These are phyloP conservation scores for Aphanomyces invadans DNA, from an alignment of 352 stramenopile genomes.

Conservation along the genomic window DNA sequence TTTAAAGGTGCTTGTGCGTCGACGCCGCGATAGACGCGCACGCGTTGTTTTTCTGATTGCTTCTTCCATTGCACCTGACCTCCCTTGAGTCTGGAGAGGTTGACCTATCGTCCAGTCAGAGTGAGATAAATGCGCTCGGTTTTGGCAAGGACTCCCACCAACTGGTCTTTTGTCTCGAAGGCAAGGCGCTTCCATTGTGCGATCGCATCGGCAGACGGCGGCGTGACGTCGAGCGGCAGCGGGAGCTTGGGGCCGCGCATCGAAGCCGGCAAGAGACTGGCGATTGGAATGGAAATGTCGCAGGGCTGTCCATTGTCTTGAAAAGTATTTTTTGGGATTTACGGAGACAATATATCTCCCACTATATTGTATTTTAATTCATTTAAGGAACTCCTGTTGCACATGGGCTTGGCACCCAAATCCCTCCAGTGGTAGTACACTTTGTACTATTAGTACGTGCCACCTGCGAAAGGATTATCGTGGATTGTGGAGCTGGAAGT, in stretches of 20 bases:
- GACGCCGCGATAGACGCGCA: not conserved
- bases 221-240: conserved; percentile 1
- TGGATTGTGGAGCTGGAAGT: too few species aligned
- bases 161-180: not conserved
- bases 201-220: not conserved
- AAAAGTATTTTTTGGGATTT: too few species aligned
- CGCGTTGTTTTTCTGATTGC: not conserved
- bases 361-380: too few species aligned
- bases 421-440: too few species aligned
- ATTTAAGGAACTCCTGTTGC: too few species aligned
- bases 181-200: not conserved
- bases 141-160: too few species aligned
- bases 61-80: not conserved
- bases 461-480: too few species aligned
- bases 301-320: too few species aligned
- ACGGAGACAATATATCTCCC: too few species aligned
- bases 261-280: not conserved
- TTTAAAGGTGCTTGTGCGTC: not conserved
- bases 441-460: too few species aligned
- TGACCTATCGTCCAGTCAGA: not conserved
- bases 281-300: not conserved
- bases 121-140: not conserved
- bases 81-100: not conserved
- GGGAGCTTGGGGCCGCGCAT: not conserved
- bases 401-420: too few species aligned